These are phyloP conservation scores for Candida buenavistaensis DNA, from an alignment of 1,139 yeast species.

Conservation along the genomic window DNA sequence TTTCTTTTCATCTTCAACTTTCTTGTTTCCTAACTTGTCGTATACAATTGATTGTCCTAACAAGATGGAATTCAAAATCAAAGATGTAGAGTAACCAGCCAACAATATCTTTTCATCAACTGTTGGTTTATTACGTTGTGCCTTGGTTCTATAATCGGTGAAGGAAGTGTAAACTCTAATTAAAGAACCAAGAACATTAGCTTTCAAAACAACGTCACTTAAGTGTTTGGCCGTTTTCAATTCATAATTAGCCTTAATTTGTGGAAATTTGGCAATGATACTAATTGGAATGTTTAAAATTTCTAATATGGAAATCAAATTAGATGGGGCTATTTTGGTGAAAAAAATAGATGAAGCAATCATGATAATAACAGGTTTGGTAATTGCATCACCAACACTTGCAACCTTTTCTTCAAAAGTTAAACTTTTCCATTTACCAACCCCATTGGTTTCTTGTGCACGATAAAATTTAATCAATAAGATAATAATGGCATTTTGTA, in stretches of 20 bases:
- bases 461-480: constrained; percentile 40
- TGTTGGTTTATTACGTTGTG: constrained; percentile 16
- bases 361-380: constrained; percentile 29
- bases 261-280: constrained; percentile 56
- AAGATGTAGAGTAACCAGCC: constrained; percentile 37
- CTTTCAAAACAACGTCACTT: constrained; percentile 53
- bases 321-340: constrained; percentile 33
- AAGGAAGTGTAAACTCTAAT: constrained; percentile 60
- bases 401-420: constrained; percentile 20
- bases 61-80: constrained; percentile 31
- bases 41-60: constrained; percentile 36
- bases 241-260: constrained; percentile 47
- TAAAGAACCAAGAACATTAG: constrained; percentile 54
- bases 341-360: constrained; percentile 30
- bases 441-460: constrained; percentile 19
- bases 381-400: constrained; percentile 20
- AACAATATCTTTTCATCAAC: constrained; percentile 30
- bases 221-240: constrained; percentile 56
- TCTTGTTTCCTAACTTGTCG: constrained; percentile 17
- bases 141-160: constrained; percentile 29
- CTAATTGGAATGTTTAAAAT: constrained; percentile 54
- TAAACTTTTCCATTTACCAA: constrained; percentile 15
- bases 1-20: constrained; percentile 8
- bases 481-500: constrained; percentile 41
- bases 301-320: constrained; percentile 39